Base-by-base conservation (phyloP, 371 early-diverging fungal species). In the Funneliformis caledonium region DNA sequence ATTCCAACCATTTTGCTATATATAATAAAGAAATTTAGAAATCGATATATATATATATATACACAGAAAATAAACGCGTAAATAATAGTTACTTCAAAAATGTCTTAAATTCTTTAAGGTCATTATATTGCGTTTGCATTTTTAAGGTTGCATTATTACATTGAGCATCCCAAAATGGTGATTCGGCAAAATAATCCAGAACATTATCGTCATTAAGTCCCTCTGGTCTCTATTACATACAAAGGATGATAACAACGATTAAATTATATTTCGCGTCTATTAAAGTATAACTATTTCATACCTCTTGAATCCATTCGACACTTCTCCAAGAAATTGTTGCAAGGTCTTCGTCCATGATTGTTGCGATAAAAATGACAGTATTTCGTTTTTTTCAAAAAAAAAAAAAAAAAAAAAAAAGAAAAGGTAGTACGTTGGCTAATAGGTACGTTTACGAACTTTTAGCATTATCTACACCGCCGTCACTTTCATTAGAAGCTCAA, bases 41-140 rank as follows among this genome's bases (percentile, higher is more conserved):
- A 56, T 16, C 14, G 37, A 37, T 37, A 37, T 37, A 37, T 37
- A 37, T 37, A 37, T 37, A 3, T 11, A 42, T 56, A n/a, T n/a
- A n/a, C n/a, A n/a, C n/a, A 16, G 19, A 56, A 12, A 16, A 56
- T 52, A 2, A 56, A 6, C 2, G 1, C 14, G 14, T 56, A 56
- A 56, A 56, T 19, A 16, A 14, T 22, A 9, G 22, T 48, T 9
- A 93, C 93, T 88, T 88, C 56, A 91, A 84, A 42, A 92, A 91
- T 81, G 92, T 84, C 82, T 82, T 89, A 74, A 82, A 87, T 65
- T 92, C 91, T 65, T 94, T 88, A 19, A 97, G 84, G 72, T 92
- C 93, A 83, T 96, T 97, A 87, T 94, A 97, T 42, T 96, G 93
- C 7, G 97, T 96, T 84, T 99, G 99, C 99, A 99, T 99, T 80